Evolutionary conservation across 495 filamentous ascomycete genomes (phyloP).

Genomic region (Trichocladium uniseriatum): DNA sequence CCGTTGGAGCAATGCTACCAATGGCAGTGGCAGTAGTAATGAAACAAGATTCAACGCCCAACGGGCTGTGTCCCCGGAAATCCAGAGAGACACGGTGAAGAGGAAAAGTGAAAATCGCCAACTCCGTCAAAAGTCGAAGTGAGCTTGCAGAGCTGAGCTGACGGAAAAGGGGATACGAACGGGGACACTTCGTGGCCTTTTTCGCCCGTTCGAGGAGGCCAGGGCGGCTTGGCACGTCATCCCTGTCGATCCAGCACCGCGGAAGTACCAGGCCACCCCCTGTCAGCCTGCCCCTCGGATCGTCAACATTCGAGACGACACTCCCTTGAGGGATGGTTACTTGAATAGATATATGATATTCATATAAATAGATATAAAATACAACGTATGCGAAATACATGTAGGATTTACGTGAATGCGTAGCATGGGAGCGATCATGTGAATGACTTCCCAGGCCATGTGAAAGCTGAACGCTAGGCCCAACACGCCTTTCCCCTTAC

Average conservation of each 20-base stretch:
- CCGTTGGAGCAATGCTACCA: conserved; percentile 10
- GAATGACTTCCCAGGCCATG: too few species aligned
- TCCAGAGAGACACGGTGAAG: conserved; percentile 15
- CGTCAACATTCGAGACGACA: not conserved
- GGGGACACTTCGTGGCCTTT: conserved; percentile 24
- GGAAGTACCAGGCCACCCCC: not conserved
- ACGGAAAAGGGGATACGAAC: conserved; percentile 19
- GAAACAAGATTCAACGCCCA: conserved; percentile 8
- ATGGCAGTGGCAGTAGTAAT: too few species aligned
- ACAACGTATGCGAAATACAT: too few species aligned
- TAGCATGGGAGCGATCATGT: too few species aligned
- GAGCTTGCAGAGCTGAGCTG: conserved; percentile 20
- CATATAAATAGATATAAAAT: not conserved
- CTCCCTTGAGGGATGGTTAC: too few species aligned
- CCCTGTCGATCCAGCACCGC: not conserved
- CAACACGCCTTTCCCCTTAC: too few species aligned
- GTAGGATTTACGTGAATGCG: too few species aligned
- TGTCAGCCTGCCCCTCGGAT: not conserved
- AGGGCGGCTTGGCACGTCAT: conserved; percentile 15
- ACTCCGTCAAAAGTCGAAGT: conserved; percentile 12
- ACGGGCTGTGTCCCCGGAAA: conserved; percentile 13
- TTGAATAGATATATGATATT: not conserved
- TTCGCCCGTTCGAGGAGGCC: conserved; percentile 9
- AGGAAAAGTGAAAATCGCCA: conserved; percentile 11
- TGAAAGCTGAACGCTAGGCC: too few species aligned